These are phyloP conservation scores for Chamaecrista fasciculata DNA, from an alignment of 306 rosid species.

Conservation along the genomic window DNA sequence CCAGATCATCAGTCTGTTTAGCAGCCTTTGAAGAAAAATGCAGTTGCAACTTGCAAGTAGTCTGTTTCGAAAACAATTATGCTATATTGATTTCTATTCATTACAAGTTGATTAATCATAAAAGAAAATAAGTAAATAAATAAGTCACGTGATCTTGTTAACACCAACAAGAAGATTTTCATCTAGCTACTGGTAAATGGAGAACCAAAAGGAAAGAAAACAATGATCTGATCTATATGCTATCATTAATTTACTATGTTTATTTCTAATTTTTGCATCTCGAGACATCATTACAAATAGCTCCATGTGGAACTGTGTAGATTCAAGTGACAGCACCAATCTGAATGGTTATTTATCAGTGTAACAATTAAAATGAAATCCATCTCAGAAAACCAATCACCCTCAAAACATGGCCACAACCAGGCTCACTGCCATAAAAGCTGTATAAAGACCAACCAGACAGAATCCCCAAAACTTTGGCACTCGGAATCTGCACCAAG, in stretches of 20 bases:
- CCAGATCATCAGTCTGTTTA: not conserved
- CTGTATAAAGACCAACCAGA: conserved; percentile 75
- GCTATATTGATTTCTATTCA: not conserved
- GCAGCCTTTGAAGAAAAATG: not conserved
- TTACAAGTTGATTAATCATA: not conserved
- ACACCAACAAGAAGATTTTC: not conserved
- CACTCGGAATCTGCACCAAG: conserved; percentile 90
- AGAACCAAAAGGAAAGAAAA: conserved; percentile 20
- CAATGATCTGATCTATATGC: not conserved
- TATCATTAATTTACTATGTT: conserved; percentile 8
- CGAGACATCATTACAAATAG: conserved; percentile 21
- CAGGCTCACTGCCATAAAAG: conserved; percentile 71
- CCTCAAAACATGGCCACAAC: conserved; percentile 67
- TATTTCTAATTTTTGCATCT: not conserved
- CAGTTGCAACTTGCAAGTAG: not conserved
- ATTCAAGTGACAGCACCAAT: not conserved
- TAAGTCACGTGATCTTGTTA: not conserved
- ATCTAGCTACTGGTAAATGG: not conserved
- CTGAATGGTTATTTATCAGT: not conserved
- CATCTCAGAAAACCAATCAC: conserved; percentile 31
- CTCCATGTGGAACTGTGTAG: conserved; percentile 24
- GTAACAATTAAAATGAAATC: conserved; percentile 6
- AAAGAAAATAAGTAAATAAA: too few species aligned
- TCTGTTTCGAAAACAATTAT: not conserved
- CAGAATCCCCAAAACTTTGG: conserved; percentile 97